phyloP scores from a whole-genome alignment of 2,329 filamentous ascomycete species.

The Talaromyces sp. region DNA sequence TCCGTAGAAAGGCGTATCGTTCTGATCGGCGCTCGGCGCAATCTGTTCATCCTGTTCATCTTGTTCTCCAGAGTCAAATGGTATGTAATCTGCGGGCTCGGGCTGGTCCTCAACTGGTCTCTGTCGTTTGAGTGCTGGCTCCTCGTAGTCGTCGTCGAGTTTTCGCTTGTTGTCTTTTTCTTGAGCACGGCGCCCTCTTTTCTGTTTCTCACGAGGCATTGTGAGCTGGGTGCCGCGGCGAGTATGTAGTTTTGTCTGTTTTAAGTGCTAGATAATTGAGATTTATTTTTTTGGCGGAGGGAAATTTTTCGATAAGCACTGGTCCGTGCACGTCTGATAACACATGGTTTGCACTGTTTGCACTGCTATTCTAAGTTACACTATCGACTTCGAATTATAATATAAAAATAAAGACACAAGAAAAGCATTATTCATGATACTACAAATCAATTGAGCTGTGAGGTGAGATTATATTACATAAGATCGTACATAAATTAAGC shows the following conservation, averaged over 20 bases:
- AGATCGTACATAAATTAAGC: not conserved
- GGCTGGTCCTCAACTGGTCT: conserved; percentile 27
- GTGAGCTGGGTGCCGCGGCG: not conserved
- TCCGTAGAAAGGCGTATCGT: conserved; percentile 79
- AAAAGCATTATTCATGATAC: not conserved
- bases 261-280: not conserved
- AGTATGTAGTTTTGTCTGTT: not conserved
- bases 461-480: conserved; percentile 9
- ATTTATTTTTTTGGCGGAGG: conserved; percentile 3
- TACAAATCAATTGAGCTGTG: not conserved
- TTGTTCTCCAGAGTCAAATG: conserved; percentile 29
- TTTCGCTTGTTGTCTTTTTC: conserved; percentile 40
- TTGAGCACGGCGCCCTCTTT: conserved; percentile 45
- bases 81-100: conserved; percentile 34
- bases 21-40: conserved; percentile 26
- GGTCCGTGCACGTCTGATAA: conserved; percentile 31
- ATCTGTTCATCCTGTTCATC: conserved; percentile 18
- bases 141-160: conserved; percentile 29
- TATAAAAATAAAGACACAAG: not conserved
- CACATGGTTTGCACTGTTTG: conserved; percentile 29
- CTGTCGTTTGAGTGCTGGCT: conserved; percentile 37
- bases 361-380: not conserved
- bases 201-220: conserved; percentile 49
- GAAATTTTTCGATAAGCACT: conserved; percentile 36
- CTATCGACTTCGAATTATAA: not conserved